These are phyloP conservation scores for Fusarium albosuccineum DNA, from an alignment of 2,329 filamentous ascomycete species.

Conservation along the genomic window DNA sequence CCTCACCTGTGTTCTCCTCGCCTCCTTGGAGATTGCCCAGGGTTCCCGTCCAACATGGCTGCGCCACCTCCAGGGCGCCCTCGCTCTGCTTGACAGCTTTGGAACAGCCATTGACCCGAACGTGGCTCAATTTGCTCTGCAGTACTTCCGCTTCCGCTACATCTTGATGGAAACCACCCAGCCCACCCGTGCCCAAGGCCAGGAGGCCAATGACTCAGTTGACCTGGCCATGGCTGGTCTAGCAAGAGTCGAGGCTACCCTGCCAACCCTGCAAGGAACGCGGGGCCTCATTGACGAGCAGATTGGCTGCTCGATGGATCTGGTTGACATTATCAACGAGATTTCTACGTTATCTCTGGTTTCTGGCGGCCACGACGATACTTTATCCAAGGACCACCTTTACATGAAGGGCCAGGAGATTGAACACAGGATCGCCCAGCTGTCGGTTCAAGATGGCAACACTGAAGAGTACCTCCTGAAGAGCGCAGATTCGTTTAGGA, in stretches of 20 bases:
- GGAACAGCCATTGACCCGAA: slow-evolving; percentile 20
- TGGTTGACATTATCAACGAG: slow-evolving; percentile 43
- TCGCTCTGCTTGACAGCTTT: slow-evolving; percentile 42
- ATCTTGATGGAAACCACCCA: slow-evolving; percentile 42
- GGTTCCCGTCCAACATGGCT: slow-evolving; percentile 41
- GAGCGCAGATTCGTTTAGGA: slow-evolving; percentile 40
- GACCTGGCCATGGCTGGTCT: slow-evolving; percentile 27
- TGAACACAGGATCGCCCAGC: slow-evolving; percentile 19
- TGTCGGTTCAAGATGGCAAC: slow-evolving; percentile 1
- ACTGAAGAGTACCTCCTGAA: slow-evolving; percentile 32
- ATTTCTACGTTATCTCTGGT: slow-evolving; percentile 35
- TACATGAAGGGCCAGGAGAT: slow-evolving; percentile 28
- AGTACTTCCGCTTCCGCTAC: slow-evolving; percentile 44
- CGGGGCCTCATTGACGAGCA: slow-evolving; percentile 38
- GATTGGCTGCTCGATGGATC: slow-evolving; percentile 44
- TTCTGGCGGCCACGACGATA: neutral
- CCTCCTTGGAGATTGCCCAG: slow-evolving; percentile 42
- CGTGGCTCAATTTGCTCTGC: slow-evolving; percentile 40
- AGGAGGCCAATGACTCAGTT: slow-evolving; percentile 18
- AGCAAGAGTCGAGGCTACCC: slow-evolving; percentile 23
- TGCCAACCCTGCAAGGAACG: slow-evolving; percentile 17
- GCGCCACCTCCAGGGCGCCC: slow-evolving; percentile 39
- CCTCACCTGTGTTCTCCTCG: slow-evolving; percentile 39
- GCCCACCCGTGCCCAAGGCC: slow-evolving; percentile 8
- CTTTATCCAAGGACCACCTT: slow-evolving; percentile 18